Base-by-base conservation (phyloP, 192 early-diverging fungal genomes). In the Lobosporangium transversale region DNA sequence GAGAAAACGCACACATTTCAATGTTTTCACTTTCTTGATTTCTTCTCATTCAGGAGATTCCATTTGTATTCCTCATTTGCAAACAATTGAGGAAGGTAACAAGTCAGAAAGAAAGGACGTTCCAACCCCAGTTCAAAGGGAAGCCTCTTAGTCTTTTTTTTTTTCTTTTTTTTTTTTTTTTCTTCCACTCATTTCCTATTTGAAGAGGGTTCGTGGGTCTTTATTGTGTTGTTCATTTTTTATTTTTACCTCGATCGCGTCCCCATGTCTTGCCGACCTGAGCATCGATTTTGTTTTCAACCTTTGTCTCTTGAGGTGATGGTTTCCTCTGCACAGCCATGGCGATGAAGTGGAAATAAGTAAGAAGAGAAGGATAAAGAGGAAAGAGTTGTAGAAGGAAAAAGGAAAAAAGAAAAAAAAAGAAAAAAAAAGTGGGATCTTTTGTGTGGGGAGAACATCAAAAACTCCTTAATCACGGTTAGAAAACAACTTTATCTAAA, bases 241-340 rank as follows among this genome's bases (percentile, higher is more conserved):
- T n/a, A 32, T 53, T 24, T 36, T 62, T 78, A 91, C 89, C 90
- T 78, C 87, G 78, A 45, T 87, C 86, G n/a, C 90, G 84, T 42
- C 90, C 90, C 90, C 90, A 92, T 50, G 90, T 92, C 67, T 88
- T 86, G 35, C 90, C 89, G 26, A 79, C 84, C 79, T 92, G 90
- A 45, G 85, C 80, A 30, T 63, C 62, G 14, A 71, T 36, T 24
- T 63, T 80, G 24, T 56, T 64, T 20, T 71, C 61, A 37, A 36
- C 42, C 53, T 56, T 53, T 29, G 45, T 32, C 23, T 76, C 58
- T 20, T 49, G 58, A 49, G 40, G 62, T 31, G 47, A 5, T 21
- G 59, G 40, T 57, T 73, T 73, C 69, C 69, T 73, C 61, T 66
- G 63, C 33, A 67, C 73, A 58, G 73, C 73, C 73, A 76, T 76